Conservation (phyloP, 768 basidiomycete species). For the Leccinum truebloodii region DNA sequence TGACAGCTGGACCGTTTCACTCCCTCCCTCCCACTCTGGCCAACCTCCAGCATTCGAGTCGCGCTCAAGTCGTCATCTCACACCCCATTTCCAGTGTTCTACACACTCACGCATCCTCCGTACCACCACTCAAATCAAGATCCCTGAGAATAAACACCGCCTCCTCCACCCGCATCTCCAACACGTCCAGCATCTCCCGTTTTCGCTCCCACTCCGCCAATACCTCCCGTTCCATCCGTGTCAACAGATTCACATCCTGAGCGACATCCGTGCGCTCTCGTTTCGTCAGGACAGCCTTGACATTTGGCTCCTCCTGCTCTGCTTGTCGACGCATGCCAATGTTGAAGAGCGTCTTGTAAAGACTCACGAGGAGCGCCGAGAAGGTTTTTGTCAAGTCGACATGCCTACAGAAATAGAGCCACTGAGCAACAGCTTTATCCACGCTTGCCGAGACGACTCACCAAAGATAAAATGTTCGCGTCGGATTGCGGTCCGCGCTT, state of each 20-base stretch:
- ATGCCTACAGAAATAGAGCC: constrained; percentile 55
- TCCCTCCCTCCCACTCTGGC: too few species aligned
- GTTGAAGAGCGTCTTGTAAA: constrained; percentile 85
- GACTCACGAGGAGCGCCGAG: constrained; percentile 63
- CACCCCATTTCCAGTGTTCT: not conserved
- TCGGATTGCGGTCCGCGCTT: constrained; percentile 86
- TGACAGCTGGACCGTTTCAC: too few species aligned
- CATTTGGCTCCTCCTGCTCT: constrained; percentile 66
- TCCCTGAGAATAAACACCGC: constrained; percentile 89
- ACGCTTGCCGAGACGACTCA: constrained; percentile 32
- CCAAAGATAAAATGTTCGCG: constrained; percentile 93
- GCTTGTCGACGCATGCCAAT: constrained; percentile 70
- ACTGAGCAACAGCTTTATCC: not conserved
- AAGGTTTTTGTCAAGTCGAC: constrained; percentile 86
- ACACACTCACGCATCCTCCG: constrained; percentile 42
- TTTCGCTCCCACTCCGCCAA: constrained; percentile 74
- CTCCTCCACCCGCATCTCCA: constrained; percentile 87
- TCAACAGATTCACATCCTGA: constrained; percentile 68
- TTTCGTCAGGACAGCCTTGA: constrained; percentile 72
- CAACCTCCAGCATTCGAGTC: too few species aligned
- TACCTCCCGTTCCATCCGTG: constrained; percentile 73
- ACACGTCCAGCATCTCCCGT: constrained; percentile 53
- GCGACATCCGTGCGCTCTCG: constrained; percentile 82
- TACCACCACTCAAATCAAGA: constrained; percentile 51
- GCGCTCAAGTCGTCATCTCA: too few species aligned